phyloP scores from a whole-genome alignment of 176 grass and related monocot species.

The Zea luxurians region DNA sequence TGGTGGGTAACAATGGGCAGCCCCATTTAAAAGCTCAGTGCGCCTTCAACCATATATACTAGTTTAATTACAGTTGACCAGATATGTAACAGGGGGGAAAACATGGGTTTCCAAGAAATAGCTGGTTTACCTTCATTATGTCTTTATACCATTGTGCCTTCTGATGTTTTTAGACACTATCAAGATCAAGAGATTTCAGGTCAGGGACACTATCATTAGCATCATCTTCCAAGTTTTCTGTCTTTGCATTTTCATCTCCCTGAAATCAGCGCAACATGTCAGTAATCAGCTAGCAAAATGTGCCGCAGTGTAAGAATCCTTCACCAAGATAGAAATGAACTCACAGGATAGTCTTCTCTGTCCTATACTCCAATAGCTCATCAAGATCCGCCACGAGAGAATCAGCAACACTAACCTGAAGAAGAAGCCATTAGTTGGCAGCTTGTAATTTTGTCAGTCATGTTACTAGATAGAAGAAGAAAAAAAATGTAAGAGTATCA shows the following conservation, averaged over 20 bases:
- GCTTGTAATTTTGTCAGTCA: neutral
- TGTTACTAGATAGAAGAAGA: neutral
- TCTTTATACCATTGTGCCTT: slow-evolving; percentile 68
- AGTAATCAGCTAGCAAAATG: neutral
- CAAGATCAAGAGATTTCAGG: slow-evolving; percentile 61
- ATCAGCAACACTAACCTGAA: slow-evolving; percentile 59
- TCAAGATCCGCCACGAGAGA: slow-evolving; percentile 71
- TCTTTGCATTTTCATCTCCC: slow-evolving; percentile 52
- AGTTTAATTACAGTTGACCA: neutral
- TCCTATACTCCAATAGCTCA: slow-evolving; percentile 44
- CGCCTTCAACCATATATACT: neutral
- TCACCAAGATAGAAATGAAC: slow-evolving; percentile 20
- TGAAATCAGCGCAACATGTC: slow-evolving; percentile 33
- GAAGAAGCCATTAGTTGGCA: slow-evolving; percentile 17
- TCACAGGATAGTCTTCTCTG: slow-evolving; percentile 56
- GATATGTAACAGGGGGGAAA: neutral
- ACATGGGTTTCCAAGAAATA: slow-evolving; percentile 4
- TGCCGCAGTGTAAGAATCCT: neutral
- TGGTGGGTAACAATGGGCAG: neutral
- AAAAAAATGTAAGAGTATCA: slow-evolving; percentile 4
- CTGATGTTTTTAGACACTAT: slow-evolving; percentile 71
- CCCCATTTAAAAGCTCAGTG: neutral
- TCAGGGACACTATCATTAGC: slow-evolving; percentile 52
- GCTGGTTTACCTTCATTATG: slow-evolving; percentile 60
- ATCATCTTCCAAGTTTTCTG: slow-evolving; percentile 54